Conservation (phyloP, 1,284 basidiomycete species). For the Leccinum fallax region DNA sequence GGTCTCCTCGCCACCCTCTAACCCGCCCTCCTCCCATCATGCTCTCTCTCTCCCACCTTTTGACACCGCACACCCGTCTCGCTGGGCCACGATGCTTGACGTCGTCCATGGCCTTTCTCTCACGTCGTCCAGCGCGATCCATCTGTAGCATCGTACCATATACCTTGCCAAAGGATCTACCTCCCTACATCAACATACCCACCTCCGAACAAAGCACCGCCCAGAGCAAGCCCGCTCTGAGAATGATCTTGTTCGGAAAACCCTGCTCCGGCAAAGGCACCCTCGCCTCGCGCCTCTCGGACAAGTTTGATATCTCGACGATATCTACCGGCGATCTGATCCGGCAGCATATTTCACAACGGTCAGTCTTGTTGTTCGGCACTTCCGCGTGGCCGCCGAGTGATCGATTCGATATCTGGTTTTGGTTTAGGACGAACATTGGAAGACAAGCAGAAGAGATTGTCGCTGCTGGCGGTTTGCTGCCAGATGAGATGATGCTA, state of each 20-base stretch:
- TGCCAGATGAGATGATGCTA: slow-evolving; percentile 79
- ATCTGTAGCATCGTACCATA: slow-evolving; percentile 25
- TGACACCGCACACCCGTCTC: slow-evolving; percentile 4
- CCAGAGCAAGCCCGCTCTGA: slow-evolving; percentile 38
- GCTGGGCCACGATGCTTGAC: not conserved
- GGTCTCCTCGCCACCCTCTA: not conserved
- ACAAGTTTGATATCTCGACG: slow-evolving; percentile 70
- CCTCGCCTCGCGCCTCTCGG: slow-evolving; percentile 65
- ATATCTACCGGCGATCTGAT: slow-evolving; percentile 85
- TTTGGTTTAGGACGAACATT: slow-evolving; percentile 59
- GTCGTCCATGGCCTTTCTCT: slow-evolving; percentile 4
- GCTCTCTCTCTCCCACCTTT: not conserved
- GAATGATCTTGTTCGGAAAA: slow-evolving; percentile 83
- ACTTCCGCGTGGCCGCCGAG: not conserved
- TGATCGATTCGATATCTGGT: not conserved
- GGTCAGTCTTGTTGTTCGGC: slow-evolving; percentile 34
- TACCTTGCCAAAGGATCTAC: slow-evolving; percentile 14
- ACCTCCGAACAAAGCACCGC: slow-evolving; percentile 11
- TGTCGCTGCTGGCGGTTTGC: slow-evolving; percentile 71
- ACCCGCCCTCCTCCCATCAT: not conserved
- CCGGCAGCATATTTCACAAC: slow-evolving; percentile 73
- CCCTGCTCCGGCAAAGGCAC: slow-evolving; percentile 83
- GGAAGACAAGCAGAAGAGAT: slow-evolving; percentile 75
- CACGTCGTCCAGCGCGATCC: slow-evolving; percentile 15
- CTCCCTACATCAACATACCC: slow-evolving; percentile 24